A percentile compares a stretch with the other conserved stretches of the same genome.
Evolutionary conservation across 2,329 filamentous ascomycete genomes (phyloP).

Genomic region (Paraphoma sp.): DNA sequence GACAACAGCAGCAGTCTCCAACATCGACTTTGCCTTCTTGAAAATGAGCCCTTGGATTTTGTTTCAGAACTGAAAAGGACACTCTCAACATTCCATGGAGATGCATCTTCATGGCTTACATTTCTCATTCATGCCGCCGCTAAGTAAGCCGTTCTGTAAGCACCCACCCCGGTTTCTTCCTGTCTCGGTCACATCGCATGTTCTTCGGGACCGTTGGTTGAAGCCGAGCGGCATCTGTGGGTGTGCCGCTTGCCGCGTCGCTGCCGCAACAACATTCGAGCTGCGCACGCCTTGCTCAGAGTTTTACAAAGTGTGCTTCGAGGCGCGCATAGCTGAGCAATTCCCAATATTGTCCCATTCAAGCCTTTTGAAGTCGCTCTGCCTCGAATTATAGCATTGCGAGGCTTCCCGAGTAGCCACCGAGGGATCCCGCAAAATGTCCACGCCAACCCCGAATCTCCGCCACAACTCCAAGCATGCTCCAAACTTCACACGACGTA

Average conservation of each 20-base stretch:
- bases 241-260: conserved; percentile 24
- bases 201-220: conserved; percentile 16
- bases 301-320: not conserved
- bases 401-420: conserved; percentile 20
- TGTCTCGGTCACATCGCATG: conserved; percentile 18
- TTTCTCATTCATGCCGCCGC: conserved; percentile 13
- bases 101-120: not conserved
- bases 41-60: no score
- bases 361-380: not conserved
- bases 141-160: conserved; percentile 20
- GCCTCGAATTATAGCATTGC: not conserved
- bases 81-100: not conserved
- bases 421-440: conserved; percentile 15
- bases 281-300: not conserved
- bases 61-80: no score
- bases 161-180: conserved; percentile 17
- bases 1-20: no score
- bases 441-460: conserved; percentile 7
- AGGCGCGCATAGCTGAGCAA: not conserved
- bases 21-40: no score
- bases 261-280: not conserved
- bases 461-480: not conserved
- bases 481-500: no score
- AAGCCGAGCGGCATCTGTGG: conserved; percentile 33
- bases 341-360: not conserved